phyloP scores from a whole-genome alignment of 2,329 filamentous ascomycete species.

The Monosporascus sp. region DNA sequence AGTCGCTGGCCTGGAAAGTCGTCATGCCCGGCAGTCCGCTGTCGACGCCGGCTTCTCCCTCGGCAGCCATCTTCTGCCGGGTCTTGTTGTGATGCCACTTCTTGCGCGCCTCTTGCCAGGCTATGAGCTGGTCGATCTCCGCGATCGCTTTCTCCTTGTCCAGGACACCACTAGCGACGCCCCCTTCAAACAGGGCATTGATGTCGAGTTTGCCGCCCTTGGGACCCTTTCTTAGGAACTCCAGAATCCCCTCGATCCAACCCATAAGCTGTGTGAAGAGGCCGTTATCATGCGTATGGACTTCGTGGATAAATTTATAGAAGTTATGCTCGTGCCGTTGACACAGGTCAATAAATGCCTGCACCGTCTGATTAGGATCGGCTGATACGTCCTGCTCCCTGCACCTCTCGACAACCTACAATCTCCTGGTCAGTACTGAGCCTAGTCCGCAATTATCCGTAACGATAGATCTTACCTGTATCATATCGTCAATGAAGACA shows the following conservation, averaged over 20 bases:
- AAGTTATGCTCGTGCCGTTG: slow-evolving; percentile 93
- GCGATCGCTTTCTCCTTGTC: slow-evolving; percentile 66
- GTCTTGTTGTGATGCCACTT: slow-evolving; percentile 99
- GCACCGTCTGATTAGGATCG: slow-evolving; percentile 96
- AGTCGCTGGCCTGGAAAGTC: slow-evolving; percentile 74
- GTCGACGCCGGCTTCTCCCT: slow-evolving; percentile 50
- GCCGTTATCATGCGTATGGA: slow-evolving; percentile 93
- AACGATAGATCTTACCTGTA: slow-evolving; percentile 52
- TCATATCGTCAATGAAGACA: slow-evolving; percentile 86
- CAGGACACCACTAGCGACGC: slow-evolving; percentile 60
- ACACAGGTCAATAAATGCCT: slow-evolving; percentile 95
- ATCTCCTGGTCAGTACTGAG: slow-evolving; percentile 11
- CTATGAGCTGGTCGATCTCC: slow-evolving; percentile 82
- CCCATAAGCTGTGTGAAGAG: slow-evolving; percentile 94
- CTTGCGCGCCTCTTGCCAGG: slow-evolving; percentile 93
- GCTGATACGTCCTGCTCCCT: slow-evolving; percentile 77
- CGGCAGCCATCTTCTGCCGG: slow-evolving; percentile 95
- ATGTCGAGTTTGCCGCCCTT: slow-evolving; percentile 84
- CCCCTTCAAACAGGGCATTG: slow-evolving; percentile 86
- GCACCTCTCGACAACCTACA: slow-evolving; percentile 58
- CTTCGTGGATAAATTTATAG: slow-evolving; percentile 98
- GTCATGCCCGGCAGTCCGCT: slow-evolving; percentile 46
- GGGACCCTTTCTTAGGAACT: slow-evolving; percentile 85
- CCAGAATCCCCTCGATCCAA: slow-evolving; percentile 93
- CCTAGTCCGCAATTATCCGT: neutral